Base-by-base conservation (phyloP, 768 basidiomycete species). In the Gloeopeniophorella convolvens region DNA sequence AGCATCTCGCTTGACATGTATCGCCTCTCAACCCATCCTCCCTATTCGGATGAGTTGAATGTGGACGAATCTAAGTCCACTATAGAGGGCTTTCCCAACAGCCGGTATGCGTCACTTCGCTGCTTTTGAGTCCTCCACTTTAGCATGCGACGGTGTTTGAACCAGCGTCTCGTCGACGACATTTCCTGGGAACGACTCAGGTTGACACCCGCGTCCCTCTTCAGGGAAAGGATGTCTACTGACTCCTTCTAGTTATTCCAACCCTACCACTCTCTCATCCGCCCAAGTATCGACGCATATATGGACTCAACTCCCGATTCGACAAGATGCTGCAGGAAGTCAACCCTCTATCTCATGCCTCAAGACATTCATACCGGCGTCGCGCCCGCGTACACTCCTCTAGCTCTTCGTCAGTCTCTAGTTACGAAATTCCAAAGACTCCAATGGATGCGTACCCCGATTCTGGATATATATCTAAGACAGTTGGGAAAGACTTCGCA, bases 261-360 rank as follows among this genome's bases (percentile, higher is more conserved):
- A 24, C 44, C n/a, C n/a, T 40, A 7, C 24, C 27, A 11, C 31
- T 21, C 21, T 28, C 27, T 21, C 45, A 34, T 15, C 56, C 60
- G 26, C 45, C 60, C n/a, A 85, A 80, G 56, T 75, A 79, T 16
- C 72, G 71, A 21, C 77, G 68, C 57, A 67, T 65, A n/a, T 63
- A 58, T 31, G 73, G 74, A 7, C 65, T 81, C 42, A 87, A 86
- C 56, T 62, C 72, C 28, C 75, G 76, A 32, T 84, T 79, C 57
- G 84, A 87, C 62, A 70, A 70, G 36, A 87, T 88, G 85, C 66
- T 86, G 26, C 71, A 78, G 43, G 71, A 75, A 3, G 78, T 84
- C 68, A 72, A 76, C 46, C 55, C 66, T n/a, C 61, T 68, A 33
- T 62, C 66, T 18, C 30, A 40, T 20, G 40, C 58, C 18, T 27